These are phyloP conservation scores for Eucalyptus cladocalyx DNA, from an alignment of 345 rosid genomes.

Conservation along the genomic window DNA sequence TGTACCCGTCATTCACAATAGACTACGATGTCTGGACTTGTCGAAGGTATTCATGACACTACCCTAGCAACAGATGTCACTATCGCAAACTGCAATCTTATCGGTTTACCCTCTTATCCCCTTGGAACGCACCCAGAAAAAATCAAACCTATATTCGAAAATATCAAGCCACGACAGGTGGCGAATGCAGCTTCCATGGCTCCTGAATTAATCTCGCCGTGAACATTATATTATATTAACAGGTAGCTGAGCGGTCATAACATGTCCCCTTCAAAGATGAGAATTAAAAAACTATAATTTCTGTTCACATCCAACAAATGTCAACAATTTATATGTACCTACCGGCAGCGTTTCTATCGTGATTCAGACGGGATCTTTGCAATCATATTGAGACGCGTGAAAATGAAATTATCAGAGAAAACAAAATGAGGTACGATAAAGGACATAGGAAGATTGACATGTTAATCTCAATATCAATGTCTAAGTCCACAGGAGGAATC, in stretches of 20 bases:
- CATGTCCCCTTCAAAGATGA: not conserved
- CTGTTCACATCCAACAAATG: not conserved
- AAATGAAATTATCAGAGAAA: not conserved
- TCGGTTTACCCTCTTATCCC: not conserved
- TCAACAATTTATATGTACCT: not conserved
- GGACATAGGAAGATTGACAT: no score
- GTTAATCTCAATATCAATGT: accelerated
- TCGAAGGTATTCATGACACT: not conserved
- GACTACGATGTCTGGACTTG: not conserved
- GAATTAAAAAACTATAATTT: not conserved
- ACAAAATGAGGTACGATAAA: accelerated
- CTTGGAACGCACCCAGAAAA: not conserved
- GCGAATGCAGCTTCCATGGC: not conserved
- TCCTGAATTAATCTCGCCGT: not conserved
- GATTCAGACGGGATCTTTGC: not conserved
- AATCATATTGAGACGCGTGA: not conserved
- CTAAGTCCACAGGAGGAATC: no score
- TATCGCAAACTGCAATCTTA: not conserved
- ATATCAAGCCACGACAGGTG: not conserved
- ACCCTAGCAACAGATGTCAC: not conserved
- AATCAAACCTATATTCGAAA: not conserved
- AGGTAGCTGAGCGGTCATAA: not conserved
- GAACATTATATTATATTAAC: not conserved
- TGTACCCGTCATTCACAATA: not conserved
- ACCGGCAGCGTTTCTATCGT: not conserved